Evolutionary conservation across 208 protist species (phyloP).

Genomic region (Leishmania tropica): DNA sequence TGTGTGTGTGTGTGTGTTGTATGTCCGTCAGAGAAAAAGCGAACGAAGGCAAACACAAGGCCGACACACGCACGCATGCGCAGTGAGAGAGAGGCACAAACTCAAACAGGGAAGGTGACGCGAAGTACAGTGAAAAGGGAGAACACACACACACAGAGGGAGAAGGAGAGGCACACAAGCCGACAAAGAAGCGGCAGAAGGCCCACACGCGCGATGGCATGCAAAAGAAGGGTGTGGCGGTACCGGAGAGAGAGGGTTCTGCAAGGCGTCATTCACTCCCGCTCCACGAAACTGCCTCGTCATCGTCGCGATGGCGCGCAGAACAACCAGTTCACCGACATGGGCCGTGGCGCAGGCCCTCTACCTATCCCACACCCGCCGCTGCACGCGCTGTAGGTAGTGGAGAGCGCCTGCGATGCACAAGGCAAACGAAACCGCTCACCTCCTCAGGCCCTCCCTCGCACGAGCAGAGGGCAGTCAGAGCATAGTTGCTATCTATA

Average conservation of each 20-base stretch:
- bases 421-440: background rate
- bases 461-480: background rate
- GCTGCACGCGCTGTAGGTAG: background rate
- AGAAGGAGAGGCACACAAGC: background rate
- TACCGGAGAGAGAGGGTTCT: background rate
- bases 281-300: background rate
- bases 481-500: background rate
- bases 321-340: background rate
- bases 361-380: background rate
- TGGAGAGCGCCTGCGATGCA: background rate
- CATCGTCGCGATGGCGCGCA: background rate
- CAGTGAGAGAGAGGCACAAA: background rate
- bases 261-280: background rate
- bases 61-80: background rate
- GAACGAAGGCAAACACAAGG: background rate
- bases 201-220: background rate
- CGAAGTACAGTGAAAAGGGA: background rate
- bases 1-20: background rate
- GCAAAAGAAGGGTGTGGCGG: background rate
- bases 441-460: background rate
- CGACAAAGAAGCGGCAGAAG: background rate
- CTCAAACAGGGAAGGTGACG: background rate
- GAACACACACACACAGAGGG: too few species aligned
- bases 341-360: background rate
- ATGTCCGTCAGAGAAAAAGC: too few species aligned